Percentiles rank a stretch among this genome's conserved stretches.
These are phyloP conservation scores for Erodium trifolium DNA, from an alignment of 441 rosid species.

Conservation along the genomic window DNA sequence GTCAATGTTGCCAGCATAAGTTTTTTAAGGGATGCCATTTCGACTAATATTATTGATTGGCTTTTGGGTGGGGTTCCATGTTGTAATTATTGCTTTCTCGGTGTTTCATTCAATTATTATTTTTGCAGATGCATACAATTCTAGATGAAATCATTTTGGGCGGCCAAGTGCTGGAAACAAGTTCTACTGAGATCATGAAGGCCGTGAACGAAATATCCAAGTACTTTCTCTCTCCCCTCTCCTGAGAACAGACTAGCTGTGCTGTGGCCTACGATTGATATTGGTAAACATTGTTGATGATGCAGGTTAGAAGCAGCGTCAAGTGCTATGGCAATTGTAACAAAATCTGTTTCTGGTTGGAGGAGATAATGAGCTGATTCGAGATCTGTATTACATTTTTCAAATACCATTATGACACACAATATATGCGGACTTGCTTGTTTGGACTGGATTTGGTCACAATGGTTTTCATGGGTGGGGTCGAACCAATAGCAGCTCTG, in stretches of 20 bases:
- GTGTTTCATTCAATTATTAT: not conserved
- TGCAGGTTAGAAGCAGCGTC: conserved; percentile 79
- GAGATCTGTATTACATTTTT: not conserved
- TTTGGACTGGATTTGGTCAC: not conserved
- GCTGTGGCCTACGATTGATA: not conserved
- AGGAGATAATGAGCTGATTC: conserved; percentile 31
- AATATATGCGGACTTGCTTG: not conserved
- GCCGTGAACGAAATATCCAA: conserved; percentile 81
- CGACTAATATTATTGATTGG: not conserved
- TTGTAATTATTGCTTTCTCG: not conserved
- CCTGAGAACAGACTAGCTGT: not conserved
- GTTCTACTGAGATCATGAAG: conserved; percentile 64
- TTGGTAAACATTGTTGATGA: not conserved
- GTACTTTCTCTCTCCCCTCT: conserved; percentile 32
- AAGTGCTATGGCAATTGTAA: conserved; percentile 52
- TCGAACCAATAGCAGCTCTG: not conserved
- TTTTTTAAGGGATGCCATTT: not conserved
- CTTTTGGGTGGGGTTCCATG: conserved; percentile 6
- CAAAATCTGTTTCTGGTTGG: conserved; percentile 80
- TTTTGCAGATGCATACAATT: conserved; percentile 67
- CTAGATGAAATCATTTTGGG: conserved; percentile 84
- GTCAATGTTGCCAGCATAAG: too few relatives aligned
- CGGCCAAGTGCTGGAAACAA: conserved; percentile 94
- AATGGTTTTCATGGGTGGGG: not conserved
- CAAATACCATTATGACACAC: not conserved